Conservation (phyloP, 805 yeast genomes). For the Lachancea cidri region DNA sequence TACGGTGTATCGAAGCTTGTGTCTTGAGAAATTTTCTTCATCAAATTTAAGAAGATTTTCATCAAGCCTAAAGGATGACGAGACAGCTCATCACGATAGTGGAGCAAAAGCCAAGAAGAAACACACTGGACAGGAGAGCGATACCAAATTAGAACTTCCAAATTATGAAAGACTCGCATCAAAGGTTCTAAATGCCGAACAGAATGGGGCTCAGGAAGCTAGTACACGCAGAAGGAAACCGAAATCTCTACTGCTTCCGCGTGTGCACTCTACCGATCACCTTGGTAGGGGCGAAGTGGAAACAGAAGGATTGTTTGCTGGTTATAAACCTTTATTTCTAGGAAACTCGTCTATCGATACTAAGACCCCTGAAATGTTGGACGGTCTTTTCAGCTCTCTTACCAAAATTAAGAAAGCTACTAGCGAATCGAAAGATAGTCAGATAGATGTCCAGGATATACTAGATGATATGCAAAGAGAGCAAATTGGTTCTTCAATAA, state of each 20-base stretch:
- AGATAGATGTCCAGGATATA: conserved; percentile 17
- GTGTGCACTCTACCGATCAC: conserved; percentile 27
- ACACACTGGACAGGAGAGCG: background rate
- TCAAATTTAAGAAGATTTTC: background rate
- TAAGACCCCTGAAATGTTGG: conserved; percentile 11
- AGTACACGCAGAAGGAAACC: background rate
- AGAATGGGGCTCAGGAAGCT: background rate
- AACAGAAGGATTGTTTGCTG: conserved; percentile 41
- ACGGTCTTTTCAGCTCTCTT: conserved; percentile 20
- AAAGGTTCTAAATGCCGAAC: too few species aligned
- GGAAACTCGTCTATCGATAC: conserved; percentile 30
- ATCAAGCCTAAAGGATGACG: background rate
- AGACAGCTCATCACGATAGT: background rate
- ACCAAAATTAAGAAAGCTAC: conserved; percentile 16
- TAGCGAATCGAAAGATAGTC: conserved; percentile 9
- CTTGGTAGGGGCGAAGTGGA: conserved; percentile 26
- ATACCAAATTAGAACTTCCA: background rate
- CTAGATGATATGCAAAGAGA: conserved; percentile 17
- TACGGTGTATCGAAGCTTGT: background rate
- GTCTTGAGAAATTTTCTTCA: background rate
- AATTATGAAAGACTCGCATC: background rate
- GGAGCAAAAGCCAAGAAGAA: background rate
- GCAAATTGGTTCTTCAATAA: conserved; percentile 4
- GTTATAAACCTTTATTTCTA: conserved; percentile 41
- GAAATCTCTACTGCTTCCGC: conserved; percentile 20